A percentile compares a stretch with the other conserved stretches of the same genome.
Evolutionary conservation across 345 rosid genomes (phyloP).

Genomic region (Eucalyptus tenuipes): DNA sequence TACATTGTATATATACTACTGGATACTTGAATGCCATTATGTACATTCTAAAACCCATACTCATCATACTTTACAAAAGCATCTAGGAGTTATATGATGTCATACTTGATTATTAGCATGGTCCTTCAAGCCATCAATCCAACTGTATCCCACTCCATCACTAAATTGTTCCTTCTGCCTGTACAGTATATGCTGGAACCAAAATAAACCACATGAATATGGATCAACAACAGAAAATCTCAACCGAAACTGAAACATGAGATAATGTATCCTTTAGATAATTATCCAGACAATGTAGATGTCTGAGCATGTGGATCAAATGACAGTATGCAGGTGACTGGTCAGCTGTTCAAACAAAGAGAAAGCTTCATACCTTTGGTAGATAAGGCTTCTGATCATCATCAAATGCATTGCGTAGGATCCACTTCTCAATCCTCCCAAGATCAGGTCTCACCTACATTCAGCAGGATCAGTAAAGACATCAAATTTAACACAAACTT

Average conservation of each 20-base stretch:
- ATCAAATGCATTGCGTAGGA: constrained; percentile 80
- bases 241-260: background rate
- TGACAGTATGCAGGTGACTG: background rate
- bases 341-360: background rate
- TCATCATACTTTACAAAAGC: background rate
- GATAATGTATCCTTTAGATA: background rate
- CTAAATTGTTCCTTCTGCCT: constrained; percentile 98
- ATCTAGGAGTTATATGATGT: background rate
- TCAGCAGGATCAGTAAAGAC: background rate
- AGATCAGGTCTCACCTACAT: constrained; percentile 59
- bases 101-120: constrained; percentile 66
- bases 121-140: constrained; percentile 96
- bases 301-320: background rate
- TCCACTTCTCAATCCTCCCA: constrained; percentile 84
- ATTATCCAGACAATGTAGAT: background rate
- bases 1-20: background rate
- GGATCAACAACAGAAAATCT: background rate
- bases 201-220: background rate
- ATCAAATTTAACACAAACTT: background rate
- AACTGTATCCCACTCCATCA: constrained; percentile 96
- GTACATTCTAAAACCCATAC: background rate
- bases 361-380: constrained; percentile 42
- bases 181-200: constrained; percentile 68
- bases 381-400: constrained; percentile 82
- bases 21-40: background rate